These are phyloP conservation scores for Dalbergia cultrata DNA, from an alignment of 306 rosid genomes.

Conservation along the genomic window DNA sequence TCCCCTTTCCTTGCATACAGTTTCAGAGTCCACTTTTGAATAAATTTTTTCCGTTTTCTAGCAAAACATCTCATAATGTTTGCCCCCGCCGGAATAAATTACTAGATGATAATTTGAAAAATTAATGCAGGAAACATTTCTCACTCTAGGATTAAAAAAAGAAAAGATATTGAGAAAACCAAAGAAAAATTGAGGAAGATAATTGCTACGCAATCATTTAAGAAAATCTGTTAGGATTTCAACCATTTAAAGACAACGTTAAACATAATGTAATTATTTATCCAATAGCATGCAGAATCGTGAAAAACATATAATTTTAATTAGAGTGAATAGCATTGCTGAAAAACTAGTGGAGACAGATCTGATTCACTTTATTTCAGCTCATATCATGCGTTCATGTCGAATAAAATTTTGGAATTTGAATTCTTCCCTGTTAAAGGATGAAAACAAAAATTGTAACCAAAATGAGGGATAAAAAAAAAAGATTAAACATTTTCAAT, in stretches of 20 bases:
- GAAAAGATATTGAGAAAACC: too few relatives aligned
- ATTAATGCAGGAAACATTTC: background rate
- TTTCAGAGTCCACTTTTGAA: constrained; percentile 44
- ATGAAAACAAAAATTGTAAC: background rate
- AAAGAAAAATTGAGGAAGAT: background rate
- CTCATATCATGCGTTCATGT: background rate
- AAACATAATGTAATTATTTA: background rate
- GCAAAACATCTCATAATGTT: constrained; percentile 15
- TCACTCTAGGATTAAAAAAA: background rate
- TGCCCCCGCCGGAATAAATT: background rate
- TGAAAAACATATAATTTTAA: background rate
- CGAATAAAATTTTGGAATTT: constrained; percentile 31
- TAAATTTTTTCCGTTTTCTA: constrained; percentile 4
- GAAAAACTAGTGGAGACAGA: too few relatives aligned
- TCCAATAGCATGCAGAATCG: background rate
- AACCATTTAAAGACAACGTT: background rate
- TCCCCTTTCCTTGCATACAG: constrained; percentile 41
- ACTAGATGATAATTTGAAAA: background rate
- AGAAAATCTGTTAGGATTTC: background rate
- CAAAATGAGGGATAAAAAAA: too few relatives aligned
- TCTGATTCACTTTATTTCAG: too few relatives aligned
- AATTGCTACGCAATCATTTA: background rate
- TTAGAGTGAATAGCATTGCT: background rate
- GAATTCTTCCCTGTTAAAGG: constrained; percentile 19
- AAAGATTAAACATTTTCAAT: too few relatives aligned